Evolutionary conservation across 2,329 filamentous ascomycete species (phyloP), one percentile per base, ranked within the genome.

Genomic region (Boeremia exigua): DNA sequence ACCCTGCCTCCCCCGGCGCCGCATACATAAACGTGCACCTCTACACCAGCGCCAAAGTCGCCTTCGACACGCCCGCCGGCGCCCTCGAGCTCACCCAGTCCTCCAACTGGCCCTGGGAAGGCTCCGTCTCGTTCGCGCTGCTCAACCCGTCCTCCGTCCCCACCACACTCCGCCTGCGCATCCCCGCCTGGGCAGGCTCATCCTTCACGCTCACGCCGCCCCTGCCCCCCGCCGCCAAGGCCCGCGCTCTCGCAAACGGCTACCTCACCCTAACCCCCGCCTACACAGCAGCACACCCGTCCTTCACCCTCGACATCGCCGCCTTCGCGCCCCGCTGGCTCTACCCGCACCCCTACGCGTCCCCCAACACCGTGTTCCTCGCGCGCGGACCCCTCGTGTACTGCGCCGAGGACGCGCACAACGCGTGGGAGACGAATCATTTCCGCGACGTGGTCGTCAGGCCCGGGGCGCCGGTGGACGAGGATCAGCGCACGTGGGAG

Each of bases 81-180:
- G 50, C 68, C 0, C 65, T 85, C 11, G 62, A 65, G 3, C 69
- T 87, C 0, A 74, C 75, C 46, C 83, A 86, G 58, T 77, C 74
- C 48, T 82, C 81, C 0, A 75, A 84, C 56, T 87, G 82, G 82
- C 85, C 86, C 1, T 86, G 81, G 82, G 75, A 82, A 4, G 83
- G 83, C 10, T 77, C 78, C 3, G 73, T 86, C 4, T 61, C 72
- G 5, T 84, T 87, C 60, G 54, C 66, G 0, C 65, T 85, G 3
- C 30, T 2, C 36, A 38, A 25, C 9, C 15, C 36, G 2, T 1
- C 12, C 28, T 8, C 66, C 59, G 51, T 77, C 6, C 60, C 68
- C 9, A 73, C 78, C 0, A 79, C 75, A 0, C 68, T 86, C 37
- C 78, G 77, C 15, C 68, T 87, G 2, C 76, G 85, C 23, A 81